Conservation (phyloP, 2,329 filamentous ascomycete genomes). For the Aspergillus transmontanensis region DNA sequence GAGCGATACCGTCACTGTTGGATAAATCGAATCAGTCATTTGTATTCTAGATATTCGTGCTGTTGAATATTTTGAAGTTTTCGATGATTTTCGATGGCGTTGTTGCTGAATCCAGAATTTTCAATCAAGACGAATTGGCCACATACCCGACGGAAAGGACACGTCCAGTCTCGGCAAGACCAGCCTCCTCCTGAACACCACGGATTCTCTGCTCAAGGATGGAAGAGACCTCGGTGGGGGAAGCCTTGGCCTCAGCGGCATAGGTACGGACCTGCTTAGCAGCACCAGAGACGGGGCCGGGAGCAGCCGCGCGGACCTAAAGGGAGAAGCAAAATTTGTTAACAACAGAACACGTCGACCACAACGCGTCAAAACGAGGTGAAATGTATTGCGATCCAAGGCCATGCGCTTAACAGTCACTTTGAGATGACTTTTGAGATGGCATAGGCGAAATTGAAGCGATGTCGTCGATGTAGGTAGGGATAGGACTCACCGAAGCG, state of each 20-base stretch:
- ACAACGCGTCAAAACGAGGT: conserved; percentile 25
- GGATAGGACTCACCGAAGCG: conserved; percentile 80
- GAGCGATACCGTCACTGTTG: conserved; percentile 97
- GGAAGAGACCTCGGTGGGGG: conserved; percentile 97
- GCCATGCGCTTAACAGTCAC: conserved; percentile 28
- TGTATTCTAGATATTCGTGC: not conserved
- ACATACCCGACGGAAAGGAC: conserved; percentile 98
- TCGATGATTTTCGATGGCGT: conserved; percentile 34
- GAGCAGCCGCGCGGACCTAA: conserved; percentile 84
- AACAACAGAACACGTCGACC: conserved; percentile 52
- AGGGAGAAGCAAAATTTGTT: conserved; percentile 44
- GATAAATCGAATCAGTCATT: conserved; percentile 24
- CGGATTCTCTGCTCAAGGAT: conserved; percentile 99
- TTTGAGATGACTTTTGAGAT: conserved; percentile 39
- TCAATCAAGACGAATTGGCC: conserved; percentile 23
- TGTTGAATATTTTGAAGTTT: conserved; percentile 21
- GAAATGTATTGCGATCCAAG: conserved; percentile 26
- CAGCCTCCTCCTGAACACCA: conserved; percentile 95
- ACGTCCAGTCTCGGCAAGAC: conserved; percentile 96
- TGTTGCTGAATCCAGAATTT: conserved; percentile 33
- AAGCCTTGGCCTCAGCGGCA: conserved; percentile 89
- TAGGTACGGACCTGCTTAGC: conserved; percentile 80
- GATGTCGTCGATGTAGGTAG: conserved; percentile 42
- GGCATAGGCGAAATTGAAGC: conserved; percentile 32
- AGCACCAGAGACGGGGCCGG: conserved; percentile 71